Conservation (phyloP, 345 rosid genomes). For the Salix brachista region DNA sequence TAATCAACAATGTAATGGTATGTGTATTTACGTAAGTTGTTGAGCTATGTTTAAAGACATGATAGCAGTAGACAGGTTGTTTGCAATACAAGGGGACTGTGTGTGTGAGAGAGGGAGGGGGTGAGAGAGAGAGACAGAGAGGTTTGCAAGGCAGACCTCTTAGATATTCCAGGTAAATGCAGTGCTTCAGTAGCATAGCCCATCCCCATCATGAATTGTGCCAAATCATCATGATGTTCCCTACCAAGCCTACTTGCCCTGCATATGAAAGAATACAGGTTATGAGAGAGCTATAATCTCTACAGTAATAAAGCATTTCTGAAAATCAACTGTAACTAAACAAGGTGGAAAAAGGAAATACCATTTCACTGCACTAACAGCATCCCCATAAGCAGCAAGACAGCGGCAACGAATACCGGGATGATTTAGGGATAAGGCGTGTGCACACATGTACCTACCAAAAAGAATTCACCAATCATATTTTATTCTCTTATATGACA, state of each 20-base stretch:
- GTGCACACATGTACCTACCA: slow-evolving; percentile 92
- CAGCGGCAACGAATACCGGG: slow-evolving; percentile 97
- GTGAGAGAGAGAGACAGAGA: neutral
- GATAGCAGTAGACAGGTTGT: neutral
- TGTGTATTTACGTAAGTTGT: neutral
- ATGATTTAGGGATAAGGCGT: slow-evolving; percentile 93
- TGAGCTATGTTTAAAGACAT: neutral
- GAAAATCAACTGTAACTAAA: neutral
- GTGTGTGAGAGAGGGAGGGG: neutral
- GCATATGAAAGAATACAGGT: slow-evolving; percentile 24
- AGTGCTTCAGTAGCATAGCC: slow-evolving; percentile 99
- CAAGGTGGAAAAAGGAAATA: slow-evolving; percentile 20
- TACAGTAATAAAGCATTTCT: neutral
- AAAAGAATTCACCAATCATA: slow-evolving; percentile 5
- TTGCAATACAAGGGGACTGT: no score
- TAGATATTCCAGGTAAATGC: slow-evolving; percentile 98
- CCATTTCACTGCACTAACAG: slow-evolving; percentile 99
- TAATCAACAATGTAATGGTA: neutral
- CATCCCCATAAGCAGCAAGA: slow-evolving; percentile 97
- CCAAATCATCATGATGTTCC: slow-evolving; percentile 99
- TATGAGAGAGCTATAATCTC: neutral
- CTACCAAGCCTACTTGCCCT: slow-evolving; percentile 99
- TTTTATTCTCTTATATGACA: neutral
- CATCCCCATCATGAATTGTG: slow-evolving; percentile 97
- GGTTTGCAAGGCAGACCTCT: slow-evolving; percentile 48